Base-by-base conservation (phyloP, 139 green algal species). In the Chlorella vulgaris region DNA sequence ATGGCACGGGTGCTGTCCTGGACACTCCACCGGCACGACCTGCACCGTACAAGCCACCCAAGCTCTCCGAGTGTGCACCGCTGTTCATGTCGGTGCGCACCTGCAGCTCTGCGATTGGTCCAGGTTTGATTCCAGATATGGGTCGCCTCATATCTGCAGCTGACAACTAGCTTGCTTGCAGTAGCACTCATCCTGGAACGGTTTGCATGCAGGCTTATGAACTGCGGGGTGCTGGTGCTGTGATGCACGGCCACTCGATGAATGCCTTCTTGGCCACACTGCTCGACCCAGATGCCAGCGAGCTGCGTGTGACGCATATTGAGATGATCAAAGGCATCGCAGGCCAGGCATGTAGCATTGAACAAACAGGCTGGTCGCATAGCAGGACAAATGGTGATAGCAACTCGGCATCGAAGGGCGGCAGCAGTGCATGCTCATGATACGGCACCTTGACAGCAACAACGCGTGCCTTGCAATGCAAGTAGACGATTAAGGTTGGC, bases 151-250 rank as follows among this genome's bases (percentile, higher is more conserved):
- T n/a, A n/a, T n/a, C n/a, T n/a, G n/a, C n/a, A n/a, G n/a, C n/a
- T n/a, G n/a, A n/a, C n/a, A n/a, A n/a, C n/a, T n/a, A n/a, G n/a
- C n/a, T n/a, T n/a, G n/a, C n/a, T n/a, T n/a, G n/a, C n/a, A n/a
- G n/a, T n/a, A n/a, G n/a, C n/a, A n/a, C n/a, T n/a, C n/a, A n/a
- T n/a, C n/a, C n/a, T n/a, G n/a, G n/a, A n/a, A n/a, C n/a, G n/a
- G n/a, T n/a, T n/a, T n/a, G n/a, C n/a, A n/a, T n/a, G n/a, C 87
- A 98, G 94, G 94, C 95, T 1, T 98, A 96, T 85, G 91, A 98
- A 78, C 84, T 98, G 42, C 89, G 95, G 15, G 83, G 84, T 35
- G 96, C 96, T 4, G 95, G 96, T 26, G 96, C 95, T 5, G 95
- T 98, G 19, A 90, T 98, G 63, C 96, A 99, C 90, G 93, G 89